phyloP scores from a whole-genome alignment of 768 basidiomycete species.

The Symmetrospora coprosmae region DNA sequence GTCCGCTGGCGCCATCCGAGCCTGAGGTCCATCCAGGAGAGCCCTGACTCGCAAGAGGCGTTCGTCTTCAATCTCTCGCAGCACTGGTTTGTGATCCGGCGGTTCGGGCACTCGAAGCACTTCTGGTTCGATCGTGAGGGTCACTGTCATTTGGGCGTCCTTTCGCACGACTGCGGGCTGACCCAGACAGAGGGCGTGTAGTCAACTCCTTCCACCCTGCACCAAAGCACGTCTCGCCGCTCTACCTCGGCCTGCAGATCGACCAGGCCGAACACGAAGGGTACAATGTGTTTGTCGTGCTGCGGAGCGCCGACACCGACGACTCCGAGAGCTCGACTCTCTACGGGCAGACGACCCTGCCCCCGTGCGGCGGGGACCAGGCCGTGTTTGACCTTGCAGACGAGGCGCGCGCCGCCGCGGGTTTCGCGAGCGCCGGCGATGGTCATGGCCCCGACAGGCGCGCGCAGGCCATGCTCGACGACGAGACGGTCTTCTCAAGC shows the following conservation, averaged over 20 bases:
- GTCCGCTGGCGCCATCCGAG: slow-evolving; percentile 29
- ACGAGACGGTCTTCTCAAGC: neutral
- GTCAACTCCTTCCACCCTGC: slow-evolving; percentile 29
- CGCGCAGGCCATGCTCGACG: neutral
- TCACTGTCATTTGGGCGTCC: neutral
- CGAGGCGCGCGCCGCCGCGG: neutral
- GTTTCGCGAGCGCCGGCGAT: neutral
- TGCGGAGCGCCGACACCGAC: slow-evolving; percentile 11
- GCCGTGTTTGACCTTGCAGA: slow-evolving; percentile 4
- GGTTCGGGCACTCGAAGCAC: slow-evolving; percentile 4
- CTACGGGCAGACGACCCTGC: neutral
- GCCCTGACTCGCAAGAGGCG: slow-evolving; percentile 30
- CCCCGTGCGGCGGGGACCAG: slow-evolving; percentile 16
- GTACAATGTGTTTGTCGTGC: slow-evolving; percentile 31
- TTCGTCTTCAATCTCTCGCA: slow-evolving; percentile 29
- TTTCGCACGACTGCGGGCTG: slow-evolving; percentile 3
- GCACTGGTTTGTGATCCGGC: slow-evolving; percentile 28
- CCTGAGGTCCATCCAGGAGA: slow-evolving; percentile 12
- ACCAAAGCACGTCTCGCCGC: slow-evolving; percentile 28
- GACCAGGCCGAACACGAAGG: slow-evolving; percentile 30
- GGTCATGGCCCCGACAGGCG: neutral
- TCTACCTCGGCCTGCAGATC: slow-evolving; percentile 29
- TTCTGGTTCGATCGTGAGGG: slow-evolving; percentile 20
- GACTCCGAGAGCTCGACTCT: neutral
- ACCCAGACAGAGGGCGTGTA: slow-evolving; percentile 22